Evolutionary conservation across 176 grass and related monocot genomes (phyloP), one percentile per base, ranked within the genome.

Genomic region (Dactylis glomerata): DNA sequence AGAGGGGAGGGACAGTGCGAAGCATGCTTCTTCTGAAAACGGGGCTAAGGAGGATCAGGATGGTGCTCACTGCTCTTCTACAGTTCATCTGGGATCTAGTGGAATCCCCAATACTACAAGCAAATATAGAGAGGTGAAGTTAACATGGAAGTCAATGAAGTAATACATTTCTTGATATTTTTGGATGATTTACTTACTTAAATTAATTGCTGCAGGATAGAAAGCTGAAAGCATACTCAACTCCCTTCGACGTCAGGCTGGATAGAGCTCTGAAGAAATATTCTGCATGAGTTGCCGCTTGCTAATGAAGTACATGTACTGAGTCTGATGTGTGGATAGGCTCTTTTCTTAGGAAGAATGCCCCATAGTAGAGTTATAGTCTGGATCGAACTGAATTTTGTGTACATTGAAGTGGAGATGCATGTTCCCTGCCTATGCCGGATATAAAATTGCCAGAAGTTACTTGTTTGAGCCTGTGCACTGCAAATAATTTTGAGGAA

Each of bases 71-170:
- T 85, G 78, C 73, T 86, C 85, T 80, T 84, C 85, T 86, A 82
- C 6, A 83, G 59, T 85, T 17, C 70, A 79, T 73, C 80, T 78
- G 58, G 90, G 64, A 62, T 47, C 55, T 41, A 86, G 73, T 67
- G 92, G 92, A 49, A 90, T 90, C 23, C 90, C 92, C 81, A 92
- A 94, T 49, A 68, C 90, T 68, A 92, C 85, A 68, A 88, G 79
- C 82, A 92, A 92, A 79, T 92, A 88, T 68, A 82, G 67, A 59
- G 92, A 92, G 92, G 90, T 94, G 83, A n/a, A 62, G 46, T 42
- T 45, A 74, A 79, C 36, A 38, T n/a, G 28, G 45, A 58, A 65
- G 38, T 58, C 22, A 31, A 75, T 75, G 72, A 75, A 31, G 72
- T 75, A 31, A n/a, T 66, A 79, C 20, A 51, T 45, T 62, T 84